phyloP scores from a whole-genome alignment of 78 protist species.

The Dictyostelium brefeldianum region DNA sequence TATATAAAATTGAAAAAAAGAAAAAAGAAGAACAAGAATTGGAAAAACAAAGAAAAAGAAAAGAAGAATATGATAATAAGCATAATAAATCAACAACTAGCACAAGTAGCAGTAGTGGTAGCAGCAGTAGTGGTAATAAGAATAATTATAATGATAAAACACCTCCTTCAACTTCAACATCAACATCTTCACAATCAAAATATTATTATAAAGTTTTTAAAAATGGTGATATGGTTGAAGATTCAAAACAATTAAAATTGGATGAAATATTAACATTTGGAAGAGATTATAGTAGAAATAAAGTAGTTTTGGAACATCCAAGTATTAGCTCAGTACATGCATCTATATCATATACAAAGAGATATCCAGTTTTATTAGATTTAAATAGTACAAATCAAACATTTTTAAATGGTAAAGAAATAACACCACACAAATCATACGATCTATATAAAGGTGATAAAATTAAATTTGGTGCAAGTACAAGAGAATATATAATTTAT shows the following conservation, averaged over 20 bases:
- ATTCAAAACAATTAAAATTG: background rate
- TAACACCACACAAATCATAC: slow-evolving; percentile 33
- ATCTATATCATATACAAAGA: slow-evolving; percentile 2
- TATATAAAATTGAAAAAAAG: slow-evolving; percentile 22
- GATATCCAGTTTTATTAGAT: slow-evolving; percentile 37
- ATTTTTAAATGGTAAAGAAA: slow-evolving; percentile 51
- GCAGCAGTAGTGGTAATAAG: background rate
- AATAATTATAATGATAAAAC: slow-evolving; percentile 4
- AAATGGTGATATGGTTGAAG: slow-evolving; percentile 4
- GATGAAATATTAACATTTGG: slow-evolving; percentile 40
- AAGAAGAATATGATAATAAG: slow-evolving; percentile 9
- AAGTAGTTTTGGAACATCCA: slow-evolving; percentile 48
- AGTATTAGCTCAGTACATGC: slow-evolving; percentile 72
- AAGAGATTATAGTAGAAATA: slow-evolving; percentile 36
- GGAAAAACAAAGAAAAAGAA: background rate
- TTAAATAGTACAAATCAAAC: slow-evolving; percentile 60
- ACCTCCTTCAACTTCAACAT: background rate
- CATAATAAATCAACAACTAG: background rate
- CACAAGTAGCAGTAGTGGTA: background rate
- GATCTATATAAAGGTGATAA: slow-evolving; percentile 64
- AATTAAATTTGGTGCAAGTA: slow-evolving; percentile 77
- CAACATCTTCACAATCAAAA: background rate
- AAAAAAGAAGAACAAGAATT: slow-evolving; percentile 29
- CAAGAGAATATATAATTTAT: slow-evolving; percentile 56
- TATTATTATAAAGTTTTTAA: slow-evolving; percentile 58